Base-by-base conservation (phyloP, 2,329 filamentous ascomycete genomes). In the Chaetothyriales sp. region DNA sequence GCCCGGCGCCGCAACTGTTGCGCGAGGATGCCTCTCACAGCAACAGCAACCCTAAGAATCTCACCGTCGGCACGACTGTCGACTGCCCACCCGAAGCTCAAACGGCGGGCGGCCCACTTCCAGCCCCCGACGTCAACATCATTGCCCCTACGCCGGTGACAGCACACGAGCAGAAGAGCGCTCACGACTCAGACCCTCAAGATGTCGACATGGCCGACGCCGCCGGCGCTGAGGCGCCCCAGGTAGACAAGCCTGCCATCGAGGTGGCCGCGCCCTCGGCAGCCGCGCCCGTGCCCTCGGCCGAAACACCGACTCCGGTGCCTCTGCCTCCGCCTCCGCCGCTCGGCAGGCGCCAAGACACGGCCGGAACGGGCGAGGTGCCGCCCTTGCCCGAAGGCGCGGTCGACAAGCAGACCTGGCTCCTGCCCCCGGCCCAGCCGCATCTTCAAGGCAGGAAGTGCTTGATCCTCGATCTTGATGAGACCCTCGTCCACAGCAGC, bases 401-500 rank as follows among this genome's bases (percentile, higher is more conserved):
- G 59, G 64, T 19, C 46, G 67, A 77, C 62, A 70, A 74, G 48
- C 80, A 79, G 58, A 82, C 83, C 62, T 87, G 78, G 70, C 74
- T 98, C 37, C 72, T 98, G 51, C 89, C 89, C n/a, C 83, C 89
- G 0, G 78, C 90, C 59, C 76, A 82, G 43, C 83, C 87, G 22
- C 83, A 86, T 61, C 81, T 92, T 62, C 82, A 85, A 67, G 88
- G 89, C 25, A 83, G 86, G 65, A 98, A 98, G 69, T 98, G 92
- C 63, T 73, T 98, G 43, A 90, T 98, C 18, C 77, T 98, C 46
- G 92, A 98, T 72, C 73, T 98, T 55, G 92, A 98, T 61, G 92
- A 98, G 69, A 98, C 92, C 1, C 72, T 98, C 49, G 92, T 98
- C 20, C 92, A 98, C 72, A 97, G 92, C 68, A 97, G 92, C 61